Conservation (phyloP, 2,329 filamentous ascomycete genomes). For the Penicillium sp. region DNA sequence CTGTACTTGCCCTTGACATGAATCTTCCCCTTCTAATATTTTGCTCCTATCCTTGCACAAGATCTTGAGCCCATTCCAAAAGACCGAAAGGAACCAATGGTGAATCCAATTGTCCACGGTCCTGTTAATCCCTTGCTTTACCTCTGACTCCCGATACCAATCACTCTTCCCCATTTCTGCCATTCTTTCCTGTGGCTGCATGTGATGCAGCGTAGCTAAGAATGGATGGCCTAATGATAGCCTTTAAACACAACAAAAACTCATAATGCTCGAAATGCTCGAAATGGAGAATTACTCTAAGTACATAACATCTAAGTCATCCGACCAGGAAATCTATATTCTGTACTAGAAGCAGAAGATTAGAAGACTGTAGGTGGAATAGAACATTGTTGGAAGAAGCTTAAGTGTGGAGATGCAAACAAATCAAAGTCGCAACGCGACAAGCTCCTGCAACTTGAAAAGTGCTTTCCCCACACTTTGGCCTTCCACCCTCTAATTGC, state of each 20-base stretch:
- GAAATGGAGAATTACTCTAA: too few species aligned
- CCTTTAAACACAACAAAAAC: background rate
- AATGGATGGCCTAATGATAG: constrained; percentile 14
- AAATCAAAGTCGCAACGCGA: constrained; percentile 2
- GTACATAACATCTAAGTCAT: too few species aligned
- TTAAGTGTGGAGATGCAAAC: constrained; percentile 9
- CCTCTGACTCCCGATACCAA: constrained; percentile 11
- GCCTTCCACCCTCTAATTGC: background rate
- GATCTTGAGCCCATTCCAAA: background rate
- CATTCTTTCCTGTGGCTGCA: background rate
- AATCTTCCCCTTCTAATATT: constrained; percentile 19
- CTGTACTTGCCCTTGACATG: constrained; percentile 17
- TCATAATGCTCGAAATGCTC: background rate
- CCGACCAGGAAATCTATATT: too few species aligned
- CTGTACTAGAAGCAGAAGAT: too few species aligned
- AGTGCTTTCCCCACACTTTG: background rate
- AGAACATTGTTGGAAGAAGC: background rate
- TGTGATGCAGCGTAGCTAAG: constrained; percentile 13
- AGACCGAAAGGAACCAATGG: constrained; percentile 10
- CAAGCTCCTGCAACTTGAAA: constrained; percentile 4
- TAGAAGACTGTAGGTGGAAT: too few species aligned
- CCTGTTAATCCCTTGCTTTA: background rate
- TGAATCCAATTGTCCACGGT: constrained; percentile 6
- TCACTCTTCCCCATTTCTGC: background rate
- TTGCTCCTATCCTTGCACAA: constrained; percentile 5